A percentile compares a stretch with the other conserved stretches of the same genome.
Evolutionary conservation across 306 rosid species (phyloP).

Genomic region (Styphnolobium japonicum): DNA sequence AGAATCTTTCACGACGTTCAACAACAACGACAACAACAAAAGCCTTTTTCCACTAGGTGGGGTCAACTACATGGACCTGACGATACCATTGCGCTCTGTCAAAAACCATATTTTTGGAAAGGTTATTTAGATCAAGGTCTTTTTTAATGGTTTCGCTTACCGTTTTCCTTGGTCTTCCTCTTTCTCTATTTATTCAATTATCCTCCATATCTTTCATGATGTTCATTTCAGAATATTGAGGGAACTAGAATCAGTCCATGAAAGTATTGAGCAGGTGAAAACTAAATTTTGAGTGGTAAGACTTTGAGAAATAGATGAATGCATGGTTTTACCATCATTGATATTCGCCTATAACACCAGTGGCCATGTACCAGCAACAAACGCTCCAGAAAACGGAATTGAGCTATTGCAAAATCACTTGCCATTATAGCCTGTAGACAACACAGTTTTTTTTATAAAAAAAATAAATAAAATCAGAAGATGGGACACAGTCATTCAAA

Average conservation of each 20-base stretch:
- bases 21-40: too few relatives aligned
- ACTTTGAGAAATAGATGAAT: slow-evolving; percentile 14
- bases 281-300: background rate
- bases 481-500: background rate
- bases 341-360: slow-evolving; percentile 88
- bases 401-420: slow-evolving; percentile 81
- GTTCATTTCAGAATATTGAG: background rate
- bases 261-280: background rate
- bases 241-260: background rate
- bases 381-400: slow-evolving; percentile 79
- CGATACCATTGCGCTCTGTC: too few relatives aligned
- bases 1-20: background rate
- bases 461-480: slow-evolving; percentile 24
- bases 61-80: too few relatives aligned
- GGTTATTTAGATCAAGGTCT: too few relatives aligned
- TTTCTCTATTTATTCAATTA: too few relatives aligned
- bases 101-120: too few relatives aligned
- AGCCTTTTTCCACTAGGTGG: too few relatives aligned
- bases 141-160: too few relatives aligned
- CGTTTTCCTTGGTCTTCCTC: too few relatives aligned
- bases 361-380: slow-evolving; percentile 89
- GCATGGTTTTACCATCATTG: slow-evolving; percentile 78
- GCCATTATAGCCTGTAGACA: slow-evolving; percentile 87
- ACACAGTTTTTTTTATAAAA: background rate
- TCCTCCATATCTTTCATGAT: too few relatives aligned